Conservation (phyloP, 495 filamentous ascomycete genomes). For the Annulohypoxylon bovei region DNA sequence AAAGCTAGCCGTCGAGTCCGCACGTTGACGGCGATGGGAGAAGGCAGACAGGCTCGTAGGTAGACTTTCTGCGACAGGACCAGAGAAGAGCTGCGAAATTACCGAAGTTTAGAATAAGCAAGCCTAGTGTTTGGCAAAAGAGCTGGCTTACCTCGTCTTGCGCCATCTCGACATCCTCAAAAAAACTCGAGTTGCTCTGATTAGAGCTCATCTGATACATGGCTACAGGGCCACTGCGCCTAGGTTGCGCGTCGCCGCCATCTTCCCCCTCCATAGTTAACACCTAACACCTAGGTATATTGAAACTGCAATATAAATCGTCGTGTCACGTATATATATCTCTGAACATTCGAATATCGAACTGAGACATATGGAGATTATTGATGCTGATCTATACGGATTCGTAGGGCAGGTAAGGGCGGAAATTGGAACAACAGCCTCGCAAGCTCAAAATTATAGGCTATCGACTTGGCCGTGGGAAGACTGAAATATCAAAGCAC, state of each 20-base stretch:
- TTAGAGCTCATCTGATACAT: constrained; percentile 74
- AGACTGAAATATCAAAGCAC: constrained; percentile 18
- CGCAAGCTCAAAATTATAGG: constrained; percentile 6
- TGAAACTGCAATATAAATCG: constrained; percentile 8
- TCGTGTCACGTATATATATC: constrained; percentile 9
- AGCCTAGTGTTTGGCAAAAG: background rate
- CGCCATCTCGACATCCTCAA: constrained; percentile 98
- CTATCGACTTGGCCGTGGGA: constrained; percentile 33
- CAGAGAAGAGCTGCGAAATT: constrained; percentile 78
- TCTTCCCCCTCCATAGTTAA: constrained; percentile 46
- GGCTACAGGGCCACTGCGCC: constrained; percentile 50
- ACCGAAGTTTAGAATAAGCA: constrained; percentile 32
- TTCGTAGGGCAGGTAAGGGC: background rate
- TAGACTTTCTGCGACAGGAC: constrained; percentile 93
- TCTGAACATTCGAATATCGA: background rate
- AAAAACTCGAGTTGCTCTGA: constrained; percentile 82
- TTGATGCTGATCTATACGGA: background rate
- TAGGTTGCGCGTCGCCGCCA: constrained; percentile 35
- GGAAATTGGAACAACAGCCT: background rate
- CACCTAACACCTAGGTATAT: background rate
- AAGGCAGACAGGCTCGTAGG: constrained; percentile 91
- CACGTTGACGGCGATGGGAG: constrained; percentile 78
- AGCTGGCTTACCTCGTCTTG: constrained; percentile 78
- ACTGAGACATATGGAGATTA: constrained; percentile 2
- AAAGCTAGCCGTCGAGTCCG: constrained; percentile 88